Evolutionary conservation across 2,329 filamentous ascomycete species (phyloP).

Genomic region (Madurella fahalii): DNA sequence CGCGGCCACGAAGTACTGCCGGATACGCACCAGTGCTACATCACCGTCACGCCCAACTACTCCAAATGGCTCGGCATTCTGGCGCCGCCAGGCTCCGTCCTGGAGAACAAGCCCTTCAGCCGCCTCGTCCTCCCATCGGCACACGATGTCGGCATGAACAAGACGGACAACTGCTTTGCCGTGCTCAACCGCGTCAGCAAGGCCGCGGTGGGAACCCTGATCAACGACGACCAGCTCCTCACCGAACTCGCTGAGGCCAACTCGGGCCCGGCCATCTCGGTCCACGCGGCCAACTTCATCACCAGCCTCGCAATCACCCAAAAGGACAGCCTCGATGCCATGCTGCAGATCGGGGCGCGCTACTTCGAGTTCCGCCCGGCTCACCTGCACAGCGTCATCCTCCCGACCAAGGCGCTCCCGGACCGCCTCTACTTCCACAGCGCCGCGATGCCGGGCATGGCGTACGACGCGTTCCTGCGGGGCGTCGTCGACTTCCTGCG

Average conservation of each 20-base stretch:
- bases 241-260: conserved; percentile 27
- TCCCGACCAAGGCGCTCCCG: conserved; percentile 34
- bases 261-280: conserved; percentile 27
- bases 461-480: conserved; percentile 40
- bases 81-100: conserved; percentile 36
- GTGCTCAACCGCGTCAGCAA: conserved; percentile 37
- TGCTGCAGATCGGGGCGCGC: conserved; percentile 44
- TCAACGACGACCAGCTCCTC: conserved; percentile 26
- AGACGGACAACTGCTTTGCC: conserved; percentile 39
- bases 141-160: conserved; percentile 51
- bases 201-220: conserved; percentile 28
- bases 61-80: conserved; percentile 41
- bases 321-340: conserved; percentile 42
- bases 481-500: conserved; percentile 40
- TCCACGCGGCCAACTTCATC: conserved; percentile 41
- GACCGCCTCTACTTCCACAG: conserved; percentile 49
- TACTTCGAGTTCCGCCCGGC: conserved; percentile 52
- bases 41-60: conserved; percentile 42
- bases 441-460: conserved; percentile 47
- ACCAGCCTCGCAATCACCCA: conserved; percentile 47
- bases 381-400: conserved; percentile 41
- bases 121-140: conserved; percentile 42
- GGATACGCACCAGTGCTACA: conserved; percentile 41
- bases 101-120: conserved; percentile 38
- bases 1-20: conserved; percentile 40